Evolutionary conservation across 2,329 filamentous ascomycete genomes (phyloP).

Genomic region (Apiospora pterosperma): DNA sequence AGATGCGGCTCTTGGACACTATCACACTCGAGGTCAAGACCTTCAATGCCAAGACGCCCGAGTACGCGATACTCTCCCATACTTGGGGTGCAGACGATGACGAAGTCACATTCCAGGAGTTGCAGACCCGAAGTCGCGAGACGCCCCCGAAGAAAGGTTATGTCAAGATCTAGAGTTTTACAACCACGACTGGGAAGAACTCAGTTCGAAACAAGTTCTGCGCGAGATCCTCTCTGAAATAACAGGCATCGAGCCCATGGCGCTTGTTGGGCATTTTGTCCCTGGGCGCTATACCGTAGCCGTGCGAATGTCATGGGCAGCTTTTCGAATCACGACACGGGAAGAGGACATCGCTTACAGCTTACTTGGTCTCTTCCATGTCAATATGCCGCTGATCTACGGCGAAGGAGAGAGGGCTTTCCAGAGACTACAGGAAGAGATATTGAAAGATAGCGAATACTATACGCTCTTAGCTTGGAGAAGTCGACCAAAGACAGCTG

Average conservation of each 20-base stretch:
- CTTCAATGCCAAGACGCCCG: constrained; percentile 15
- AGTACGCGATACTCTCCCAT: constrained; percentile 38
- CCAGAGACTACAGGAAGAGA: constrained; percentile 1
- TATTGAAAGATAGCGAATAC: background rate
- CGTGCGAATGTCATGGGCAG: constrained; percentile 10
- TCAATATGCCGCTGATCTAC: background rate
- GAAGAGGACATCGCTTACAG: background rate
- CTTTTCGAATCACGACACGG: constrained; percentile 9
- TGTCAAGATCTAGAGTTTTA: background rate
- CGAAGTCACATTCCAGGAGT: constrained; percentile 30
- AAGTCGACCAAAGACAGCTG: background rate
- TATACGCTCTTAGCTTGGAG: constrained; percentile 3
- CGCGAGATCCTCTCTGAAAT: background rate
- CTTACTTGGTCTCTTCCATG: background rate
- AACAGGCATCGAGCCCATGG: background rate
- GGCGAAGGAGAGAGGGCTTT: background rate
- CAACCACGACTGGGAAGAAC: background rate
- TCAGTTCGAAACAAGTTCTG: background rate
- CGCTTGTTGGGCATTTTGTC: background rate
- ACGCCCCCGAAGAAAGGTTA: background rate
- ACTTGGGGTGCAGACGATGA: constrained; percentile 26
- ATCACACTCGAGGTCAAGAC: constrained; percentile 29
- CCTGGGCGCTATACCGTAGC: background rate
- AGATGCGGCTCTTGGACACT: constrained; percentile 34
- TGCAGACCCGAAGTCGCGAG: constrained; percentile 10